Base-by-base conservation (phyloP, 208 protist genomes). In the Leptomonas seymouri region DNA sequence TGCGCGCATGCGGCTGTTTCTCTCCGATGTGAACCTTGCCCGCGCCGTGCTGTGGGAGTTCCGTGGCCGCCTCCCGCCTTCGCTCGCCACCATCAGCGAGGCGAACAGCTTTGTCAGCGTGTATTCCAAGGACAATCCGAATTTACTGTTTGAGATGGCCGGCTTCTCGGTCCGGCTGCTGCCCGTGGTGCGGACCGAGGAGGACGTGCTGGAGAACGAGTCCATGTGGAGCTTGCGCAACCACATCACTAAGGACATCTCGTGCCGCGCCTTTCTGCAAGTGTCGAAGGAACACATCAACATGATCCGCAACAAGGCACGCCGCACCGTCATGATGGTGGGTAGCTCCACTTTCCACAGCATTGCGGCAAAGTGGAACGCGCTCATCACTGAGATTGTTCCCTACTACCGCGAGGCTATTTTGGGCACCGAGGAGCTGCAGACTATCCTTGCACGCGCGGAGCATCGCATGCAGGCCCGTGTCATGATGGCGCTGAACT, bases 361-460 rank as follows among this genome's bases (percentile, higher is more conserved):
- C 90, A 99, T 99, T 72, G 98, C 97, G 25, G 99, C 99, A 77
- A 99, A 99, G 90, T 99, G 99, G 99, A 99, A 99, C 83, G 99
- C 99, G 18, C 85, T 98, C 15, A 80, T 99, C 16, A 99, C 99
- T 54, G 98, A 99, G 62, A 90, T 99, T 36, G 99, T 99, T 76
- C 99, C 99, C 11, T 99, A 99, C 89, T 99, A 98, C 87, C 89
- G 99, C 71, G 99, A 99, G 87, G 99, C 99, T 23, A 98, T 99
- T 41, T 84, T 99, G 36, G 90, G 98, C 42, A 98, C 97, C 9
- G 91, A 96, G 69, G 97, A 99, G 84, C 87, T 99, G 65, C 96
- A 99, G 36, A 97, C 99, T 59, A 81, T 99, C 39, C 88, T 99
- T 8, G 99, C 99, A 39, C 98, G 98, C 78, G 99, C 98, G 67